A percentile compares a stretch with the other conserved stretches of the same genome.
These are phyloP conservation scores for Acorus calamus DNA, from an alignment of 106 monocot genomes.

Conservation along the genomic window DNA sequence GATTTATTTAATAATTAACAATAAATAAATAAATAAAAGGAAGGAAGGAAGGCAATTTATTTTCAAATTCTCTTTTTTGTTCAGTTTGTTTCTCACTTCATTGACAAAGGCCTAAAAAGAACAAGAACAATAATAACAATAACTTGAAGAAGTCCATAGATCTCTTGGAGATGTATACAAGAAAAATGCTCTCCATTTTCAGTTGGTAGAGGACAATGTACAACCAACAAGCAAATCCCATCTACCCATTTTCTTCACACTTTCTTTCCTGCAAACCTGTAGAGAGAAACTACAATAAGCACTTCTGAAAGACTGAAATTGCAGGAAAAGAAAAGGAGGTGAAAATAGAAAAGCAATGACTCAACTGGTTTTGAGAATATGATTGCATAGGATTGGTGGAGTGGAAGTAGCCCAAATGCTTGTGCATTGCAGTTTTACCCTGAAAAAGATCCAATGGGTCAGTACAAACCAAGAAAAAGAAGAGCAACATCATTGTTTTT, in stretches of 20 bases:
- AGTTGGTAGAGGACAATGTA: neutral
- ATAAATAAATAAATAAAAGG: neutral
- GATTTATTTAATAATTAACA: neutral
- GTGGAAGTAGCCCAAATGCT: constrained; percentile 20
- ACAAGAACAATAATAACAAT: neutral
- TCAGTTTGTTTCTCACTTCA: constrained; percentile 30
- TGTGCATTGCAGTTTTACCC: constrained; percentile 13
- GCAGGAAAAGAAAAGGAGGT: neutral
- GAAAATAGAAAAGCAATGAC: neutral
- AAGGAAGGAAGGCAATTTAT: constrained; percentile 1
- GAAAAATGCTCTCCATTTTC: constrained; percentile 10
- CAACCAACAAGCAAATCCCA: neutral
- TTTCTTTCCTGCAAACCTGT: constrained; percentile 25
- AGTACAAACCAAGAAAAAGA: neutral
- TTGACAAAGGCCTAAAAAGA: constrained; percentile 16
- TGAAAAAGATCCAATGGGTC: constrained; percentile 4
- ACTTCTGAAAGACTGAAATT: neutral
- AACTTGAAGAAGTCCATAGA: neutral
- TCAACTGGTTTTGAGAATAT: constrained; percentile 28
- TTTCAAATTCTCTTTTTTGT: constrained; percentile 8
- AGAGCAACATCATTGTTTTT: neutral
- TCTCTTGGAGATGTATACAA: constrained; percentile 24
- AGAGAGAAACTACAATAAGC: neutral
- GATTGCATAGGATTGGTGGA: neutral
- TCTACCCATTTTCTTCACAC: constrained; percentile 26